Conservation (phyloP, 441 rosid species). For the Adansonia gregorii region DNA sequence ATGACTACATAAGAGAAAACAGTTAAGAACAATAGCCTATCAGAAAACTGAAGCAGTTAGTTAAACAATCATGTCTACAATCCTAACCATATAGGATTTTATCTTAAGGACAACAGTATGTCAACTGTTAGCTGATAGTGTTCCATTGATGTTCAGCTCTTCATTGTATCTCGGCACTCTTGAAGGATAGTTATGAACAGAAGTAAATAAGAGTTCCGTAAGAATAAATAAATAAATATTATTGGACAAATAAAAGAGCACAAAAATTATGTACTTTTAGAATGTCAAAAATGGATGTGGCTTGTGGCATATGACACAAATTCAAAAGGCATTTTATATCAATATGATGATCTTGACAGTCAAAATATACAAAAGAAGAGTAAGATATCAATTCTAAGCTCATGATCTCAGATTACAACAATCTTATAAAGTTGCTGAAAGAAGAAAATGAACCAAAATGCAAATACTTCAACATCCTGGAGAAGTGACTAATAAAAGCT, state of each 20-base stretch:
- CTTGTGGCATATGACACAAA: background rate
- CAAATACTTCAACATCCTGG: background rate
- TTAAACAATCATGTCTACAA: background rate
- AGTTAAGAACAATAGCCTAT: background rate
- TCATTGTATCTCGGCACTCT: background rate
- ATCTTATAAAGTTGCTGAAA: conserved; percentile 5
- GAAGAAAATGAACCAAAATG: background rate
- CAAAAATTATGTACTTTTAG: background rate
- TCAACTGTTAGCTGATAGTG: background rate
- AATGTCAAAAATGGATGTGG: conserved; percentile 10
- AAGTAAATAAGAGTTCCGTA: background rate
- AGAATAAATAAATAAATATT: background rate
- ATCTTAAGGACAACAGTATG: background rate
- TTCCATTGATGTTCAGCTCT: background rate
- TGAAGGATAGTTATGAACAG: conserved; percentile 3
- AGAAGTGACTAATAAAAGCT: conserved; percentile 16
- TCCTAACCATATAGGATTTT: background rate
- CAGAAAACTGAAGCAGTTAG: background rate
- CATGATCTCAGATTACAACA: conserved; percentile 4
- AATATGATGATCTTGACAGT: background rate
- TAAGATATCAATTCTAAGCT: conserved; percentile 1
- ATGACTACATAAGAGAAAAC: conserved; percentile 2
- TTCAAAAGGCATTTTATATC: background rate
- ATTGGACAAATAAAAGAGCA: background rate
- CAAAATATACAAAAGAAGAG: conserved; percentile 7